Conservation (phyloP, 2,329 filamentous ascomycete genomes). For the Boeremia exigua region DNA sequence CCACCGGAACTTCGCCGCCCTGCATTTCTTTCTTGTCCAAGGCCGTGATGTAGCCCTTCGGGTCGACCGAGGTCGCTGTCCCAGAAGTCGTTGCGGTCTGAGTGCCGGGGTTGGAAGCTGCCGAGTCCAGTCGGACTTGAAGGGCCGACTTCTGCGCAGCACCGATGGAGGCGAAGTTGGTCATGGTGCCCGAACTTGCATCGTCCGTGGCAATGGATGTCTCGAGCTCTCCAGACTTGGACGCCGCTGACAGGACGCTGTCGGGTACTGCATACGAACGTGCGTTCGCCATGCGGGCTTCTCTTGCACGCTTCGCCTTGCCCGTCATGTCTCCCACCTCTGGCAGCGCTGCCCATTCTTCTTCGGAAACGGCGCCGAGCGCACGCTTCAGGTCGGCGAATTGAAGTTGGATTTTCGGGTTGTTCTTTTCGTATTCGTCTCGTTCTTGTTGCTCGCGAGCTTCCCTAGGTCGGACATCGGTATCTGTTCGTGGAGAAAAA, state of each 20-base stretch:
- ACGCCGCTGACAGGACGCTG: slow-evolving; percentile 87
- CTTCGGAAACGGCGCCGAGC: slow-evolving; percentile 84
- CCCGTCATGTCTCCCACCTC: slow-evolving; percentile 97
- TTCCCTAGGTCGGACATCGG: slow-evolving; percentile 83
- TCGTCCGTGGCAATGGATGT: slow-evolving; percentile 78
- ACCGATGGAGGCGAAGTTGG: slow-evolving; percentile 97
- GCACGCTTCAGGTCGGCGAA: slow-evolving; percentile 95
- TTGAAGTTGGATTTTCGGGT: slow-evolving; percentile 97
- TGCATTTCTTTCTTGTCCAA: slow-evolving; percentile 81
- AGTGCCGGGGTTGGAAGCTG: slow-evolving; percentile 73
- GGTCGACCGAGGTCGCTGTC: slow-evolving; percentile 89
- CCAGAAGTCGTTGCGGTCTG: slow-evolving; percentile 70
- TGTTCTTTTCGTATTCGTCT: slow-evolving; percentile 95
- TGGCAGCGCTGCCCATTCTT: slow-evolving; percentile 94
- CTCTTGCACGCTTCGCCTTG: slow-evolving; percentile 84
- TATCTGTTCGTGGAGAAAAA: slow-evolving; percentile 73
- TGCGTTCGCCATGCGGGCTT: slow-evolving; percentile 70
- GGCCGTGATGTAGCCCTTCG: slow-evolving; percentile 94
- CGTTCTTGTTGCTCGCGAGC: slow-evolving; percentile 87
- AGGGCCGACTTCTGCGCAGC: slow-evolving; percentile 95
- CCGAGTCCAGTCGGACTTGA: slow-evolving; percentile 90
- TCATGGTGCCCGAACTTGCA: slow-evolving; percentile 82
- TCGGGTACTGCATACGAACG: slow-evolving; percentile 96
- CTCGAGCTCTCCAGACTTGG: slow-evolving; percentile 80
- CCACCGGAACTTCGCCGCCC: slow-evolving; percentile 77